A percentile compares a stretch with the other conserved stretches of the same genome.
Conservation (phyloP, 2,329 filamentous ascomycete genomes). For the Grosmannia clavigera region DNA sequence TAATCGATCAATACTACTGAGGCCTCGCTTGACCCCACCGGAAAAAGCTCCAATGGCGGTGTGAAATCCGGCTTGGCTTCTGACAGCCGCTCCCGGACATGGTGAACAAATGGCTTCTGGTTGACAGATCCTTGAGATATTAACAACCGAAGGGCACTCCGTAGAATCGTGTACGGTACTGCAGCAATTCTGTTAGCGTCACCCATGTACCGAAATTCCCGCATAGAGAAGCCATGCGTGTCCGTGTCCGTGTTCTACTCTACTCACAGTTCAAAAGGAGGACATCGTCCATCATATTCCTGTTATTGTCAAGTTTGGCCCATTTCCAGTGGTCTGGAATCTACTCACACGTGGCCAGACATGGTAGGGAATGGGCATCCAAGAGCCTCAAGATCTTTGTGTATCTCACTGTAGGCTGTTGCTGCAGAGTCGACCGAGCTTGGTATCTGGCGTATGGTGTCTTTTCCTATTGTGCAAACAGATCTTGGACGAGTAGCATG, state of each 20-base stretch:
- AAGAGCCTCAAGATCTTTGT: no score
- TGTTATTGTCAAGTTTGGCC: slow-evolving; percentile 22
- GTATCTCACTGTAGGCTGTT: no score
- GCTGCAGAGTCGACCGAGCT: no score
- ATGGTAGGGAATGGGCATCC: no score
- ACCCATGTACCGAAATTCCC: not conserved
- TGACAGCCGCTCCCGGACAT: slow-evolving; percentile 18
- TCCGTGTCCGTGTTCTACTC: not conserved
- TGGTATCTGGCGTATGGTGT: no score
- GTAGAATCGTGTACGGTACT: slow-evolving; percentile 21
- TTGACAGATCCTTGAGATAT: slow-evolving; percentile 19
- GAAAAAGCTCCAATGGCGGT: slow-evolving; percentile 15
- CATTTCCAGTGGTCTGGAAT: no score
- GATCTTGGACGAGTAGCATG: no score
- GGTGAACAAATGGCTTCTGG: slow-evolving; percentile 21
- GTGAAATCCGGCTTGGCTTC: slow-evolving; percentile 14
- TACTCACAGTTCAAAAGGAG: slow-evolving; percentile 24
- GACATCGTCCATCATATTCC: slow-evolving; percentile 29
- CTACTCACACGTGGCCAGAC: no score
- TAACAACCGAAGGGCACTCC: slow-evolving; percentile 21
- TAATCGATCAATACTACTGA: slow-evolving; percentile 16
- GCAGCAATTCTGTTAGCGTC: not conserved
- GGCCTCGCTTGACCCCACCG: not conserved
- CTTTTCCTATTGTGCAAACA: no score
- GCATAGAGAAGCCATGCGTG: no score